Base-by-base conservation (phyloP, 1,284 basidiomycete species). In the Paramarasmius palmivorus region DNA sequence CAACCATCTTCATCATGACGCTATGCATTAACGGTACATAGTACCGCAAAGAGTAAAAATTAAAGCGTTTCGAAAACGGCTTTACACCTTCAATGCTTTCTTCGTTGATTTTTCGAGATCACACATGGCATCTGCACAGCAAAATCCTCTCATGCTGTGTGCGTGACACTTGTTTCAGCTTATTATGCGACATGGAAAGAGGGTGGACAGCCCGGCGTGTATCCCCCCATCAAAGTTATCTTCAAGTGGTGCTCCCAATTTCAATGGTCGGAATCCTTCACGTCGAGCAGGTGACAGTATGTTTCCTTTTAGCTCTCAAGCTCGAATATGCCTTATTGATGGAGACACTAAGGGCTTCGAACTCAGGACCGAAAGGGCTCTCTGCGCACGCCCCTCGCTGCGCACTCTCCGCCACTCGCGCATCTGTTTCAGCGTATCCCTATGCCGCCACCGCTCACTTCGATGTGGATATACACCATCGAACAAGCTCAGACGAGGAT, bases 321-420 rank as follows among this genome's bases (percentile, higher is more conserved):
- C 39, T n/a, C 22, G 29, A 22, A 25, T 26, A 39, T 25, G 47
- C 42, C 19, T 19, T 37, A 45, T 45, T 32, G 47, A 17, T 39
- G 34, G 36, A 38, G 26, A n/a, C n/a, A 38, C 22, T 53, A 59
- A 74, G 69, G 65, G 62, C 56, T 73, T 65, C 58, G 54, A 23
- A n/a, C 6, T 69, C 73, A 58, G 64, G 72, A 9, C 71, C 73
- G 32, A 73, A 73, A 56, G 75, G 75, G 20, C 79, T 81, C 62
- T 70, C n/a, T n/a, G n/a, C n/a, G n/a, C n/a, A n/a, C n/a, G n/a
- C n/a, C n/a, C n/a, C n/a, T n/a, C 76, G 52, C 73, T 81, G 39
- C 76, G 75, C 55, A 69, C 78, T 22, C 78, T 81, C 67, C 81
- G 82, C 67, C 68, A 68, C 4, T 75, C 79, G n/a, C 12, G 64